Conservation (phyloP, 352 stramenopile species). For the Pythium phragmitis region DNA sequence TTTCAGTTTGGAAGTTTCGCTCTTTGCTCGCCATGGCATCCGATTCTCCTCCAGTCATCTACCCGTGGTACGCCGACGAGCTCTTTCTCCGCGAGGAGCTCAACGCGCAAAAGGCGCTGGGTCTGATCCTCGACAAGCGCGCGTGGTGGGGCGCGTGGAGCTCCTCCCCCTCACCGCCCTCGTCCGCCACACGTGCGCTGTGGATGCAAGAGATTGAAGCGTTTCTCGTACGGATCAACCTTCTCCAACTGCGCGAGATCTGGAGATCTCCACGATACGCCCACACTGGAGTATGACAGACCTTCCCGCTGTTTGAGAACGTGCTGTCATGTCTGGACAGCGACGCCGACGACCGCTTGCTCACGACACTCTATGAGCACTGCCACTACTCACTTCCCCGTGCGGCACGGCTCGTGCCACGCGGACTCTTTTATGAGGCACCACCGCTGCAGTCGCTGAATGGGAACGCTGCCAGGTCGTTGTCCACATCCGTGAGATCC, state of each 20-base stretch:
- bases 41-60: neutral
- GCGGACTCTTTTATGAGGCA: slow-evolving; percentile 16
- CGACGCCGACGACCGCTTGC: neutral
- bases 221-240: slow-evolving; percentile 6
- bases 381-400: neutral
- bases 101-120: slow-evolving; percentile 1
- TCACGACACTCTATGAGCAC: slow-evolving; percentile 12
- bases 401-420: slow-evolving; percentile 10
- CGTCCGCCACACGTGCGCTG: too few relatives aligned
- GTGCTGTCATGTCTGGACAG: slow-evolving; percentile 20
- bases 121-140: neutral
- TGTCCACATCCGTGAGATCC: slow-evolving; percentile 31
- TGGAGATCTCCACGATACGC: neutral
- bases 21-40: neutral
- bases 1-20: neutral
- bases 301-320: slow-evolving; percentile 32
- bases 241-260: neutral
- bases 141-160: neutral
- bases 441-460: slow-evolving; percentile 11
- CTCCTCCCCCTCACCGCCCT: too few relatives aligned
- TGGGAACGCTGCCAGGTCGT: slow-evolving; percentile 30
- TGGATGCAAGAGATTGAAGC: neutral
- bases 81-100: neutral
- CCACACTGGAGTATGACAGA: neutral
- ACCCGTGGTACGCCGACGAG: neutral